Percentiles rank a stretch among this genome's conserved stretches.
phyloP scores from a whole-genome alignment of 768 basidiomycete species.

The Termitomyces heimii region DNA sequence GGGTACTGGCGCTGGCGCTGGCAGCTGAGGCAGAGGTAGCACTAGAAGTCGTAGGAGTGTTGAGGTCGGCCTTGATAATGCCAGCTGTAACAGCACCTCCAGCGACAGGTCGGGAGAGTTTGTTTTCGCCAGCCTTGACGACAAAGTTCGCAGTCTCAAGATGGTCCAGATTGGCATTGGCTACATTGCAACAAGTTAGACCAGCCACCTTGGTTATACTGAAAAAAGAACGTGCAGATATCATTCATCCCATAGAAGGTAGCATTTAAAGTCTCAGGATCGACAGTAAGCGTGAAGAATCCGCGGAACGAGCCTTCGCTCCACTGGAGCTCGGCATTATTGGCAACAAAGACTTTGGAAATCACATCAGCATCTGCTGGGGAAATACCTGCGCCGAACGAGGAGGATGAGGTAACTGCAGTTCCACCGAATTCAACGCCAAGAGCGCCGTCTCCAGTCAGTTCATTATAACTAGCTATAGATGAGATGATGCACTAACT shows the following conservation, averaged over 20 bases:
- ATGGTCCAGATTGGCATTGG: background rate
- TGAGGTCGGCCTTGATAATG: conserved; percentile 3
- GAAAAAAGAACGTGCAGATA: background rate
- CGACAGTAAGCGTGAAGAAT: background rate
- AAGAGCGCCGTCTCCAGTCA: background rate
- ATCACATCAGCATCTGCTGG: background rate
- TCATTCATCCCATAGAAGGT: background rate
- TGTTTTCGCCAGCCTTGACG: conserved; percentile 8
- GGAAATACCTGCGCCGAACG: background rate
- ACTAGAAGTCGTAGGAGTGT: background rate
- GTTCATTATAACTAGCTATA: background rate
- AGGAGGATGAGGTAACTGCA: background rate
- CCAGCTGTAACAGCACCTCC: conserved; percentile 8
- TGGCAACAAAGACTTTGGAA: background rate
- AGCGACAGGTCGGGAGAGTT: conserved; percentile 8
- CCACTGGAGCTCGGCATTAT: background rate
- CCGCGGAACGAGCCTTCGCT: background rate
- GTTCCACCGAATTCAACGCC: background rate
- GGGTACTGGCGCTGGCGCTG: background rate
- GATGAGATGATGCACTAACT: background rate
- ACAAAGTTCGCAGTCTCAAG: conserved; percentile 5
- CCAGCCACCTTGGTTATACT: background rate
- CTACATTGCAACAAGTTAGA: background rate
- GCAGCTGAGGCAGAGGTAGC: background rate
- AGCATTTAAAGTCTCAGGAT: background rate